Base-by-base conservation (phyloP, 108 stramenopile species). In the Skeletonema marinoi region DNA sequence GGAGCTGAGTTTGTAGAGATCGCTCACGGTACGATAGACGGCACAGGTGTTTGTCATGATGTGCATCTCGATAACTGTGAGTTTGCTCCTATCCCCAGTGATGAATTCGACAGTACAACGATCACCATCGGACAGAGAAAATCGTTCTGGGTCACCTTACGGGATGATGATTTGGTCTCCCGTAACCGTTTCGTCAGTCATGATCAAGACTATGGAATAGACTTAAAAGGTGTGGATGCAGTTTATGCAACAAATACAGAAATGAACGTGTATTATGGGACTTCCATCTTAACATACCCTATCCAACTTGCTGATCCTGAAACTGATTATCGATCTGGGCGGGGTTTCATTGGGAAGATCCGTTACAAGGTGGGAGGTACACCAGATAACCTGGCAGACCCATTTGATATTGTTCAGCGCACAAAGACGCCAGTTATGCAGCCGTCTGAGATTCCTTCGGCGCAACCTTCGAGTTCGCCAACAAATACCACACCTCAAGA, bases 121-220 rank as follows among this genome's bases (percentile, higher is more conserved):
- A 33, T 76, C 17, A 30, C 9, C 25, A 39, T 41, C 17, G 42
- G 51, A 19, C 35, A 60, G 32, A 54, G 60, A 12, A 59, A 76
- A 38, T 32, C 67, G 4, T 76, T 76, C 48, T 76, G 65, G 21
- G 60, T 76, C 5, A 68, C 75, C 14, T 33, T 62, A 32, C 61
- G 67, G 12, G 65, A 63, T 13, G 75, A 68, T 50, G 67, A 68
- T 38, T 62, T 76, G 30, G 42, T 76, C n/a, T 76, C 33, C n/a
- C 75, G 63, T 29, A 46, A 76, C 44, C 41, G 36, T 41, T 75
- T 32, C 29, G 33, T 41, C 10, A 10, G 21, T 60, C 44, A 44
- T 31, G 19, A 32, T 4, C 50, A 51, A 38, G 29, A 60, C 11
- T 7, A 60, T 36, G 14, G 25, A 56, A 10, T 58, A 41, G 39